phyloP scores from a whole-genome alignment of 176 grass and related monocot species.

The Cymbopogon citratus region DNA sequence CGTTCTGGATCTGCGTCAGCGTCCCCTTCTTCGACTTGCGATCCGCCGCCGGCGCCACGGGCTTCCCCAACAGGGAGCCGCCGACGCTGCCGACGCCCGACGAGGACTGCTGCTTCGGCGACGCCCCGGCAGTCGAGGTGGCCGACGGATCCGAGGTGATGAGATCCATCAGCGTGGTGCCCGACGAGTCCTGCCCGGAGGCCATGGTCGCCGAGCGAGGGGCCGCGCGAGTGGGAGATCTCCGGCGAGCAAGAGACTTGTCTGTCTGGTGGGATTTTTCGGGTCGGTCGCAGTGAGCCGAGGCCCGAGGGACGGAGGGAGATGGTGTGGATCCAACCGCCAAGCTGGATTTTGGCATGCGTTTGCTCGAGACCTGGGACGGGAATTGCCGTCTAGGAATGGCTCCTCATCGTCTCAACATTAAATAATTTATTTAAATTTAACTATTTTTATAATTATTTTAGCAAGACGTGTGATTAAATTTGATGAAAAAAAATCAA shows the following conservation, averaged over 20 bases:
- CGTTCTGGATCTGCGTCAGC: slow-evolving; percentile 94
- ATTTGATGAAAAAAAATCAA: no score
- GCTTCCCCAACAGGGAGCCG: slow-evolving; percentile 43
- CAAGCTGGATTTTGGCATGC: slow-evolving; percentile 16
- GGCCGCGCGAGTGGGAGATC: no score
- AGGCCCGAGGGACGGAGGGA: not conserved
- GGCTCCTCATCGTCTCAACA: no score
- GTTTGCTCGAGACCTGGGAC: not conserved
- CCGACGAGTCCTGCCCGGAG: slow-evolving; percentile 49
- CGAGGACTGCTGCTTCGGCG: slow-evolving; percentile 36
- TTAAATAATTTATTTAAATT: no score
- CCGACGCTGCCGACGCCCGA: slow-evolving; percentile 13
- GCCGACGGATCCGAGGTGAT: slow-evolving; percentile 86
- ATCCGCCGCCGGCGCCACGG: slow-evolving; percentile 43
- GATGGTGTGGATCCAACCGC: slow-evolving; percentile 38
- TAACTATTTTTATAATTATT: no score
- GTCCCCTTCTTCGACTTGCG: slow-evolving; percentile 77
- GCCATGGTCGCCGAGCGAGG: no score
- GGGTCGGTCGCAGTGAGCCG: not conserved
- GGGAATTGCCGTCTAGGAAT: no score
- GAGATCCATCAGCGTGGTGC: slow-evolving; percentile 95
- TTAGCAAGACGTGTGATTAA: no score
- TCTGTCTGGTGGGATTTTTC: no score
- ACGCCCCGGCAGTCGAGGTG: slow-evolving; percentile 17
- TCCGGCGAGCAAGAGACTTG: no score